Evolutionary conservation across 768 basidiomycete genomes (phyloP).

Genomic region (Exidia glandulosa): DNA sequence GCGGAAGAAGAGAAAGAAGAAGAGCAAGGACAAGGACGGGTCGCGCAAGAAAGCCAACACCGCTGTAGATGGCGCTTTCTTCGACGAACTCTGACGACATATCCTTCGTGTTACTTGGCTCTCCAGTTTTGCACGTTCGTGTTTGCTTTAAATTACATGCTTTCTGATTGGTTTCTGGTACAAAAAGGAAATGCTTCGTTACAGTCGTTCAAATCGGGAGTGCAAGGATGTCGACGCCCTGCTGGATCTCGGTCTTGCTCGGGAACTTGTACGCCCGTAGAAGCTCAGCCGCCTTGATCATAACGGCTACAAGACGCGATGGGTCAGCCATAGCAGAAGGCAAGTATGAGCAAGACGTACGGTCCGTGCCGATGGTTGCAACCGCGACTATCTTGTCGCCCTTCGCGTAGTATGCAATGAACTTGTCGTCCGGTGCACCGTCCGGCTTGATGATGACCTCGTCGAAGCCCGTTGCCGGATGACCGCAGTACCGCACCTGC

Average conservation of each 20-base stretch:
- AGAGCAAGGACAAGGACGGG: background rate
- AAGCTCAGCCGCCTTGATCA: conserved; percentile 57
- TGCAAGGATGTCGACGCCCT: background rate
- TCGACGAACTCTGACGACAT: background rate
- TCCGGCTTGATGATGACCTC: conserved; percentile 53
- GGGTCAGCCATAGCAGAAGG: background rate
- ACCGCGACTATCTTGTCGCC: conserved; percentile 54
- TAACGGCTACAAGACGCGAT: background rate
- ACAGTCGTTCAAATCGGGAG: background rate
- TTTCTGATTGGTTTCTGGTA: no score
- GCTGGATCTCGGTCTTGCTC: background rate
- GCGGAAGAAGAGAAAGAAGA: background rate
- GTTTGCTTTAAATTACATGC: no score
- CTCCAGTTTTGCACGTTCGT: no score
- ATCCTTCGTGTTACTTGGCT: no score
- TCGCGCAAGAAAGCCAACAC: background rate
- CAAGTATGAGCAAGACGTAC: background rate
- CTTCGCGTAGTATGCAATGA: conserved; percentile 71
- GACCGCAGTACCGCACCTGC: conserved; percentile 77
- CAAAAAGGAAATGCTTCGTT: no score
- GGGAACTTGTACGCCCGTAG: conserved; percentile 27
- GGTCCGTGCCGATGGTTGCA: conserved; percentile 34
- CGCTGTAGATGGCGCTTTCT: background rate
- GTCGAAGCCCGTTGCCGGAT: conserved; percentile 52
- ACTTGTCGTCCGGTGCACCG: conserved; percentile 30